phyloP scores from a whole-genome alignment of 2,329 filamentous ascomycete species.

The Neocatenulostroma microsporum region DNA sequence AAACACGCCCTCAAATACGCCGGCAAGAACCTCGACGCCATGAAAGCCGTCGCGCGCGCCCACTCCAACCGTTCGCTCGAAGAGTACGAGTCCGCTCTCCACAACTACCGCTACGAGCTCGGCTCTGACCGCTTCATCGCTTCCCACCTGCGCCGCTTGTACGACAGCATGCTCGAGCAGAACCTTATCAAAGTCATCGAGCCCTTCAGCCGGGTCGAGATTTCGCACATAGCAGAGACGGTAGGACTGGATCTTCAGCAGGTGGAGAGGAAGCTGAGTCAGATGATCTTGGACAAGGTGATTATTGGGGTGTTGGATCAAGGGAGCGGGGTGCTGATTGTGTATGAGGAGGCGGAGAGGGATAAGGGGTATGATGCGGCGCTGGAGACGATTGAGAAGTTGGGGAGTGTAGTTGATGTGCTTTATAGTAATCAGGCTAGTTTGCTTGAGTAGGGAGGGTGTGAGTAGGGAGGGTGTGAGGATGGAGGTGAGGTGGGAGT shows the following conservation, averaged over 20 bases:
- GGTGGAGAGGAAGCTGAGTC: constrained; percentile 94
- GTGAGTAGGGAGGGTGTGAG: too few species aligned
- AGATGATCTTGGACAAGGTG: constrained; percentile 99
- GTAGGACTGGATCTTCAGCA: constrained; percentile 92
- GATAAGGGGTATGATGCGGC: constrained; percentile 94
- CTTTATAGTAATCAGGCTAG: constrained; percentile 97
- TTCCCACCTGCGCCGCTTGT: constrained; percentile 88
- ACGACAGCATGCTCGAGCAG: constrained; percentile 98
- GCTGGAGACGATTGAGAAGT: constrained; percentile 88
- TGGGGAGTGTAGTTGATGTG: constrained; percentile 94
- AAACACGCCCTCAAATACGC: constrained; percentile 97
- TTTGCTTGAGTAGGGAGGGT: constrained; percentile 88
- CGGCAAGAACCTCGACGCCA: constrained; percentile 90
- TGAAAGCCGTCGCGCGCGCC: constrained; percentile 96
- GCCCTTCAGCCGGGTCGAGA: constrained; percentile 94
- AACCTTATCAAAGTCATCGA: constrained; percentile 99
- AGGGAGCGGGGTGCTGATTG: constrained; percentile 92
- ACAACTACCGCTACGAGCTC: constrained; percentile 84
- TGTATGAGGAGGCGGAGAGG: constrained; percentile 89
- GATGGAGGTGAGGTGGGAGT: too few species aligned
- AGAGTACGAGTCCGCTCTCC: constrained; percentile 90
- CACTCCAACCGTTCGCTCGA: constrained; percentile 93
- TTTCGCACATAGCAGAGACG: constrained; percentile 94
- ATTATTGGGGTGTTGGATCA: constrained; percentile 97
- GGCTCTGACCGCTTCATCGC: constrained; percentile 94